These are phyloP conservation scores for Cymodocea nodosa DNA, from an alignment of 116 monocot species.

Conservation along the genomic window DNA sequence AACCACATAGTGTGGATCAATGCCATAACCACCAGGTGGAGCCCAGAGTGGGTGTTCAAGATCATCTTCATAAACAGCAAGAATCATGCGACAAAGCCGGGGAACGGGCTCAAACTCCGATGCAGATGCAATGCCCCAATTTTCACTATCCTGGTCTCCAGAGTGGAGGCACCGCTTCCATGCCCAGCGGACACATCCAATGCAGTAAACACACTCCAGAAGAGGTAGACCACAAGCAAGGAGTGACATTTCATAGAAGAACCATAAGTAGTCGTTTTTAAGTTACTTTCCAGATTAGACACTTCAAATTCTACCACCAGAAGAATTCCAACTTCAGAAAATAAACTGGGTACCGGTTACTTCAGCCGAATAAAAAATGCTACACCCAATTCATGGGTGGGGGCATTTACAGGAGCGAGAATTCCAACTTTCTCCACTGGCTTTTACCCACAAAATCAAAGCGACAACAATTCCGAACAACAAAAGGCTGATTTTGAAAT, in stretches of 20 bases:
- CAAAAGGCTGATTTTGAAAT: not conserved
- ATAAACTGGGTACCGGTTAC: too few species aligned
- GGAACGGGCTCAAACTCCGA: conserved; percentile 78
- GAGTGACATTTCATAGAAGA: conserved; percentile 31
- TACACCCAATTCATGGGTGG: too few species aligned
- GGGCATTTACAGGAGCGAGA: too few species aligned
- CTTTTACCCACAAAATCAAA: not conserved
- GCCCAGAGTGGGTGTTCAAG: conserved; percentile 43
- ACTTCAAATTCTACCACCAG: too few species aligned
- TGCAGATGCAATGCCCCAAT: conserved; percentile 65
- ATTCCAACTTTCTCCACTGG: too few species aligned
- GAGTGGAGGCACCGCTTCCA: conserved; percentile 79
- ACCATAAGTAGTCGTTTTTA: too few species aligned
- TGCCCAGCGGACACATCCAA: conserved; percentile 79
- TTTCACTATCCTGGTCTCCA: conserved; percentile 69
- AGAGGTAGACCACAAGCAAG: conserved; percentile 49
- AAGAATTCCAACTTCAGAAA: too few species aligned
- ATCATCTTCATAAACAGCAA: conserved; percentile 78
- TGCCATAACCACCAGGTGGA: conserved; percentile 55
- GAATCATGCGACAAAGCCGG: conserved; percentile 67
- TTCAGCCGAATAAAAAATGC: too few species aligned
- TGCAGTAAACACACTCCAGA: conserved; percentile 85
- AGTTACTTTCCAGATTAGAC: too few species aligned
- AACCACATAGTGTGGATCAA: conserved; percentile 42
- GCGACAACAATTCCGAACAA: not conserved